These are phyloP conservation scores for Hypsizygus ulmarius DNA, from an alignment of 1,284 basidiomycete species.

Conservation along the genomic window DNA sequence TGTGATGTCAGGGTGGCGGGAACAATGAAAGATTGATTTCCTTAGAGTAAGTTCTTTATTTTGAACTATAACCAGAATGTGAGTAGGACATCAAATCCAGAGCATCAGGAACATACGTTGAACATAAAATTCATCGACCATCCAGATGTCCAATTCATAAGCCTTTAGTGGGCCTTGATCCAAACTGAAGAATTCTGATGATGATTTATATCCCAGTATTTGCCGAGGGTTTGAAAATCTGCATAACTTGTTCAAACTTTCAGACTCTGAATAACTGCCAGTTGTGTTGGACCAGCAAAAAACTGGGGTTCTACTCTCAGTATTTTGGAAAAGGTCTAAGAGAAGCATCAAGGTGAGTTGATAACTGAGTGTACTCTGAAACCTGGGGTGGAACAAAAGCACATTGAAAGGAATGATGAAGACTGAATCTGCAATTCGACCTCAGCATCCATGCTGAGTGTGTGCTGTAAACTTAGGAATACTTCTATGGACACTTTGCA, in stretches of 20 bases:
- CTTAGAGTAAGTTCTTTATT: too few relatives aligned
- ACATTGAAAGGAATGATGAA: conserved; percentile 13
- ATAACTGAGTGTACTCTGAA: conserved; percentile 54
- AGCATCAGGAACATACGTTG: conserved; percentile 53
- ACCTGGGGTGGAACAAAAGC: conserved; percentile 6
- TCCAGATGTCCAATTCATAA: conserved; percentile 81
- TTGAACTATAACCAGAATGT: conserved; percentile 47
- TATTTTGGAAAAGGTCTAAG: conserved; percentile 84
- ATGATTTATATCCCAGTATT: conserved; percentile 62
- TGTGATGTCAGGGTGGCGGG: too few relatives aligned
- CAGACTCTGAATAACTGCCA: conserved; percentile 53
- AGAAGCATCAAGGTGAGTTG: conserved; percentile 88
- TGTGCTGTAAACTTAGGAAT: conserved; percentile 57
- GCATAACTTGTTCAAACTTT: conserved; percentile 81
- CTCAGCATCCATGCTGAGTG: conserved; percentile 34
- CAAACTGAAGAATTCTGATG: conserved; percentile 66
- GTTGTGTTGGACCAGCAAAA: neutral
- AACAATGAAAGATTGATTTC: too few relatives aligned
- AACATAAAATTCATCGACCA: conserved; percentile 83
- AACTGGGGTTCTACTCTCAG: conserved; percentile 50
- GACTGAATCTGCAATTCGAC: conserved; percentile 30
- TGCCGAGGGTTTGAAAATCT: conserved; percentile 71
- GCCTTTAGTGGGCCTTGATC: conserved; percentile 57
- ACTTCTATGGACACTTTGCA: conserved; percentile 66
- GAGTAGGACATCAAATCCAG: neutral